Evolutionary conservation across 805 yeast genomes (phyloP), one percentile per base, ranked within the genome.

Genomic region (Cyberlindnera samutprakarnensis): DNA sequence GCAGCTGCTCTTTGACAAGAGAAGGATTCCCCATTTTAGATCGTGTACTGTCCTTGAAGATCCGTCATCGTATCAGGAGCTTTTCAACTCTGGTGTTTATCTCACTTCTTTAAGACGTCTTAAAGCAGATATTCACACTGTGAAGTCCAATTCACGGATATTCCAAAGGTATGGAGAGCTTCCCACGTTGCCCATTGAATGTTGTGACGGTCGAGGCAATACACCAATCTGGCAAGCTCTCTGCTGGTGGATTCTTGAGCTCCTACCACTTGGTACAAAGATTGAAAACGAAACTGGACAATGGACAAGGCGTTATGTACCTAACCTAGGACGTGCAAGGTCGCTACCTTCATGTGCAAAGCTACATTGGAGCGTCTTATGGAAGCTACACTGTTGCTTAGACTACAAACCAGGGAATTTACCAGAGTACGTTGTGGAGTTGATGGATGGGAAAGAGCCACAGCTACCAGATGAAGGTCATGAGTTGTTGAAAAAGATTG

Each of bases 281-380:
- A 50, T 66, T 25, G 76, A 74, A 43, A 59, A 69, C 43, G 38
- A 43, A 5, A 45, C 58, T 4, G 74, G 75, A 3, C 57, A 62
- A 42, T 75, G 82, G 80, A 56, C 53, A 35, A 59, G 64, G 29
- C 52, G 57, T 5, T 71, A 62, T 43, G 45, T 56, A 11, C 85
- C 85, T 1, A 77, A 78, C 45, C 43, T 75, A 4, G 85, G 85
- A 2, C 56, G 71, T 11, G 35, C 49, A 5, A 57, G 85, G 37
- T 56, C 56, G 25, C 54, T 78, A 4, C 82, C 83, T 1, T 37
- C 39, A 2, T 52, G 61, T 36, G 65, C 69, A 9, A 53, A 51
- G 11, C 38, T 76, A 21, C 85, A 78, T 51, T 78, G 85, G 84
- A 75, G 83, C 28, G 65, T 76, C 1, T 62, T 59, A 38, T 77